Base-by-base conservation (phyloP, 1,284 basidiomycete species). In the Acaromyces ingoldii region DNA sequence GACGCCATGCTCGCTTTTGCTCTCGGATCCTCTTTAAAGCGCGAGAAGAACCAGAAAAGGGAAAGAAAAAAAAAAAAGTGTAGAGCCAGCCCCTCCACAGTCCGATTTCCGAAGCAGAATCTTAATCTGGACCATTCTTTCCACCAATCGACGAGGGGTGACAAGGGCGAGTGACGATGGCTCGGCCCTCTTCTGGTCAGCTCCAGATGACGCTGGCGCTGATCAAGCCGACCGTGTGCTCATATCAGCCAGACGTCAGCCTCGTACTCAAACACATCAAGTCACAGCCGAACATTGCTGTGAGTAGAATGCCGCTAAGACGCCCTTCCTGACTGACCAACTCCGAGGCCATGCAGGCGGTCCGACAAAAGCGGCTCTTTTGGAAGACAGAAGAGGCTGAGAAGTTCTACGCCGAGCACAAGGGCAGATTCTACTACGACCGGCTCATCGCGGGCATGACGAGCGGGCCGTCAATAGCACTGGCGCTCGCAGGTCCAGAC, bases 401-500 rank as follows among this genome's bases (percentile, higher is more conserved):
- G 3, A 40, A 51, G 0, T 75, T 75, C 55, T 75, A 75, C 49
- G 42, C 57, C 26, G 72, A 74, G 39, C 72, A 75, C 41, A 38
- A 57, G 11, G 71, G 72, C 0, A 58, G 60, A 2, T 75, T 75
- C 62, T 75, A 72, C 54, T 74, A 70, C 46, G 62, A 72, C 33
- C 62, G 72, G 1, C 51, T 75, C 2, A 55, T 75, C 17, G 43
- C 63, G 1, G 70, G 70, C 1, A 70, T 74, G 68, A 66, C 65
- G 13, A 49, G 62, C 17, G 71, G 71, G 0, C 67, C 65, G 0
- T 58, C 65, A 2, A 54, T 75, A 17, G 70, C 63, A 1, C 53
- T 75, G 5, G 71, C 71, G 0, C 62, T 75, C 1, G 55, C 52
- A 11, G 71, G 71, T 0, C 63, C 60, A 0, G 29, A 63, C 26